A percentile compares a stretch with the other conserved stretches of the same genome.
Evolutionary conservation across 768 basidiomycete genomes (phyloP).

Genomic region (Boletus barrowsii): DNA sequence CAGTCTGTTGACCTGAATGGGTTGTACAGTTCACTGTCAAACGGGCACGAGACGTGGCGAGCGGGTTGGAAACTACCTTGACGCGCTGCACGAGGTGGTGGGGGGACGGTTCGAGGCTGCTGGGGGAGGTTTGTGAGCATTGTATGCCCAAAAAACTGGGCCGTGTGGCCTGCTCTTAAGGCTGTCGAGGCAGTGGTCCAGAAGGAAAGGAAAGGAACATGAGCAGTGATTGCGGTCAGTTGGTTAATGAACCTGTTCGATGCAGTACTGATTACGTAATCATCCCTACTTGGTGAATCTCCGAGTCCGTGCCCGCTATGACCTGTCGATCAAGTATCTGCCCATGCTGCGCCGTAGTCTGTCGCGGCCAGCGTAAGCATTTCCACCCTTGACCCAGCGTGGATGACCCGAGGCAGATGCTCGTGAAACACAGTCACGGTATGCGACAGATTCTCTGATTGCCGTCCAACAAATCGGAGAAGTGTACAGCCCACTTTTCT

Average conservation of each 20-base stretch:
- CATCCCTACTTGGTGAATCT: background rate
- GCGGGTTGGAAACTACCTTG: slow-evolving; percentile 15
- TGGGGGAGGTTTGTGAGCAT: slow-evolving; percentile 24
- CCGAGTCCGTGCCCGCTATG: too few relatives aligned
- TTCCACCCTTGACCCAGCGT: slow-evolving; percentile 29
- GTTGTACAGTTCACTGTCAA: slow-evolving; percentile 1
- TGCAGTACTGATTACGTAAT: slow-evolving; percentile 27
- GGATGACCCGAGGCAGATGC: slow-evolving; percentile 2
- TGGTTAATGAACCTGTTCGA: slow-evolving; percentile 19
- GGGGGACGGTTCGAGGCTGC: slow-evolving; percentile 16
- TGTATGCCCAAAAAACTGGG: slow-evolving; percentile 15
- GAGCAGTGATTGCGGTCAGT: slow-evolving; percentile 13
- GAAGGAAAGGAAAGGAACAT: slow-evolving; percentile 21
- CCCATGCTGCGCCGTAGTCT: background rate
- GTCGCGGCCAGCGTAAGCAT: slow-evolving; percentile 20
- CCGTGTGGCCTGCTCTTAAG: slow-evolving; percentile 30
- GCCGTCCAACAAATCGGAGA: background rate
- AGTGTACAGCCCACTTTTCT: slow-evolving; percentile 9
- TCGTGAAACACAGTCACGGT: too few relatives aligned
- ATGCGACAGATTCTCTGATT: too few relatives aligned
- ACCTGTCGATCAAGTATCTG: too few relatives aligned
- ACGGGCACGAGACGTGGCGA: slow-evolving; percentile 3
- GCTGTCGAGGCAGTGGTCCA: slow-evolving; percentile 25
- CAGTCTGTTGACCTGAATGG: slow-evolving; percentile 35
- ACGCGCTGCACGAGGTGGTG: slow-evolving; percentile 14